phyloP scores from a whole-genome alignment of 768 basidiomycete genomes.

The Kwoniella dendrophila region DNA sequence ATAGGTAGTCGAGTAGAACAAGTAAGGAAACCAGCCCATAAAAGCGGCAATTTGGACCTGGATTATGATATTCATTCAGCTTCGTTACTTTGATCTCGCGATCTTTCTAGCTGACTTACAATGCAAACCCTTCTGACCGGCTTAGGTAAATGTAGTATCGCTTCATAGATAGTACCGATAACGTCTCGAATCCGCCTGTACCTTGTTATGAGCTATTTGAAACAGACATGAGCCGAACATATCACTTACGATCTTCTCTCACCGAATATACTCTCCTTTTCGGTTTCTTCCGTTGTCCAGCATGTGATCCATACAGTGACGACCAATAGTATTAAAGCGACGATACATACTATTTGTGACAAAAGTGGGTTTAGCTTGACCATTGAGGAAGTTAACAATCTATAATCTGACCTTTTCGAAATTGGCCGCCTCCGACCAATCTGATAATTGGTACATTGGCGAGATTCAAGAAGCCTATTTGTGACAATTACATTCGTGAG shows the following conservation, averaged over 20 bases:
- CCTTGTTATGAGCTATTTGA: conserved; percentile 1
- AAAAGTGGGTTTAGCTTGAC: not conserved
- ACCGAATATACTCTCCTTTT: conserved; percentile 60
- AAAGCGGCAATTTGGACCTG: conserved; percentile 93
- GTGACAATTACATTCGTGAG: not conserved
- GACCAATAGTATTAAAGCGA: conserved; percentile 77
- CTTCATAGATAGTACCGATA: conserved; percentile 73
- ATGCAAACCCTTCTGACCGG: conserved; percentile 81
- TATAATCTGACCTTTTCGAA: conserved; percentile 70
- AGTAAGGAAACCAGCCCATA: conserved; percentile 98
- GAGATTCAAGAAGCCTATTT: conserved; percentile 89
- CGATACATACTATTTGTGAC: conserved; percentile 72
- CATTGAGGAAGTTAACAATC: not conserved
- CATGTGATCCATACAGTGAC: conserved; percentile 86
- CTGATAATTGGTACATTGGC: conserved; percentile 73
- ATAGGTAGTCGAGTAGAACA: conserved; percentile 88
- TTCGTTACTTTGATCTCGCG: not conserved
- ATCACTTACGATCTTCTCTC: conserved; percentile 49
- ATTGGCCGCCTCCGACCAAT: conserved; percentile 85
- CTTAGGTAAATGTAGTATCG: conserved; percentile 73
- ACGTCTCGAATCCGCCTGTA: conserved; percentile 69
- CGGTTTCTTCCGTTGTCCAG: conserved; percentile 69
- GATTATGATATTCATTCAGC: not conserved
- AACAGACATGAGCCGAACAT: not conserved
- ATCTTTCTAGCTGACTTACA: conserved; percentile 30